Percentiles rank a stretch among this genome's conserved stretches.
Evolutionary conservation across 2,329 filamentous ascomycete species (phyloP).

Genomic region (Nigrospora sphaerica): DNA sequence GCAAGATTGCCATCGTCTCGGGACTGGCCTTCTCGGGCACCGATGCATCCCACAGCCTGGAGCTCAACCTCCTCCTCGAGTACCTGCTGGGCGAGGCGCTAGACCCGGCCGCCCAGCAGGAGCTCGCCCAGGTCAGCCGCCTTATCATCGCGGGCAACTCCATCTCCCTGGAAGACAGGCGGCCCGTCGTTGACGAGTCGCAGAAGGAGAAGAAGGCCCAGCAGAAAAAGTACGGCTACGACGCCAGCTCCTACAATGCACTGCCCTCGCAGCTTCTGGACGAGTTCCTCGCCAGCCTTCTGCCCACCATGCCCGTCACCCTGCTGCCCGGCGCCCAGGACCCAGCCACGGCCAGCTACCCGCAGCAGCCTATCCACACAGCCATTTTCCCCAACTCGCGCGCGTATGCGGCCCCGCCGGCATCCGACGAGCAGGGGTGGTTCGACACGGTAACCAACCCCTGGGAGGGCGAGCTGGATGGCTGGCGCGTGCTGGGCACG

Average conservation of each 20-base stretch:
- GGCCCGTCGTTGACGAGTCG: slow-evolving; percentile 27
- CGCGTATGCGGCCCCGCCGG: slow-evolving; percentile 51
- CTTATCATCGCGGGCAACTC: slow-evolving; percentile 92
- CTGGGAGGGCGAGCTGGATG: slow-evolving; percentile 84
- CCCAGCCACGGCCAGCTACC: slow-evolving; percentile 81
- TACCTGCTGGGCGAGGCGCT: slow-evolving; percentile 80
- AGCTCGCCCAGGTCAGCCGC: slow-evolving; percentile 64
- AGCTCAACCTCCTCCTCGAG: slow-evolving; percentile 73
- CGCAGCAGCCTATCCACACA: slow-evolving; percentile 87
- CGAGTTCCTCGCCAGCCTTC: slow-evolving; percentile 69
- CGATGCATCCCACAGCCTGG: slow-evolving; percentile 63
- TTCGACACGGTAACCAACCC: slow-evolving; percentile 90
- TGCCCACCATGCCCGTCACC: slow-evolving; percentile 83
- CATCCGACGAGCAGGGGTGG: slow-evolving; percentile 54
- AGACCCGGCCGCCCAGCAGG: slow-evolving; percentile 49
- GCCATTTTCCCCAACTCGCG: slow-evolving; percentile 81
- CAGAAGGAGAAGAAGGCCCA: slow-evolving; percentile 37
- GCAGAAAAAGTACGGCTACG: slow-evolving; percentile 89
- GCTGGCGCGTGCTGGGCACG: slow-evolving; percentile 79
- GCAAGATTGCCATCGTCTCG: slow-evolving; percentile 76
- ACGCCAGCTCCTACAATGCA: slow-evolving; percentile 80
- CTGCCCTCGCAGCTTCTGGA: slow-evolving; percentile 79
- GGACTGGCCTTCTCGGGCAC: slow-evolving; percentile 77
- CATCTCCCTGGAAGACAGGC: slow-evolving; percentile 40
- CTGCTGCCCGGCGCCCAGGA: slow-evolving; percentile 78